Base-by-base conservation (phyloP, 1,139 yeast species). In the Geotrichum candidum region DNA sequence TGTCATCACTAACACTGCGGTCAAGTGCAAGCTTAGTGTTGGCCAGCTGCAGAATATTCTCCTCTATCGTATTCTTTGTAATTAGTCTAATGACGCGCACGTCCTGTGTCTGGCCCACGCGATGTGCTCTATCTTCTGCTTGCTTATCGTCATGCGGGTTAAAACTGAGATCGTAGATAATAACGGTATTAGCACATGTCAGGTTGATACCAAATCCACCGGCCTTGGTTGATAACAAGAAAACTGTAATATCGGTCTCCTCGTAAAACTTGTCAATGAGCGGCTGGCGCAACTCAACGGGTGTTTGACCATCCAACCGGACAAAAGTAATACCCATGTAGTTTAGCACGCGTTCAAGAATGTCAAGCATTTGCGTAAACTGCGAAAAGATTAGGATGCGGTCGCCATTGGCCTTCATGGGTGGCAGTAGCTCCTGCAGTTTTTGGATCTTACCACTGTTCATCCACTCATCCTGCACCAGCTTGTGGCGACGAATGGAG, bases 121-220 rank as follows among this genome's bases (percentile, higher is more conserved):
- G 84, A 74, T 94, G 99, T 0, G 99, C 97, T 71, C 99, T 83
- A 74, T 94, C 99, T 73, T 95, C 99, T 0, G 99, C 99, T 77
- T 94, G 99, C 72, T 88, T 88, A 72, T 94, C 99, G 73, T 94
- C 99, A 73, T 95, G 99, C 0, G 99, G 99, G 70, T 94, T 94
- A 76, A 94, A 94, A 56, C 96, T 88, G 72, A 91, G 94, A 73
- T 94, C 99, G 70, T 86, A 92, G 48, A 95, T 89, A 60, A 94
- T 82, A 2, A 94, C 99, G 65, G 87, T 85, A 71, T 91, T 94
- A 10, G 99, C 99, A 70, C 97, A 96, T 2, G 96, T 96, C 68
- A 94, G 81, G 71, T 94, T 94, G 74, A 94, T 94, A 64, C 99
- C 99, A 76, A 94, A 94, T 0, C 99, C 99, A 70, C 99, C 99